Evolutionary conservation across 257 asterid species (phyloP).

Genomic region (Verbascum thapsus): DNA sequence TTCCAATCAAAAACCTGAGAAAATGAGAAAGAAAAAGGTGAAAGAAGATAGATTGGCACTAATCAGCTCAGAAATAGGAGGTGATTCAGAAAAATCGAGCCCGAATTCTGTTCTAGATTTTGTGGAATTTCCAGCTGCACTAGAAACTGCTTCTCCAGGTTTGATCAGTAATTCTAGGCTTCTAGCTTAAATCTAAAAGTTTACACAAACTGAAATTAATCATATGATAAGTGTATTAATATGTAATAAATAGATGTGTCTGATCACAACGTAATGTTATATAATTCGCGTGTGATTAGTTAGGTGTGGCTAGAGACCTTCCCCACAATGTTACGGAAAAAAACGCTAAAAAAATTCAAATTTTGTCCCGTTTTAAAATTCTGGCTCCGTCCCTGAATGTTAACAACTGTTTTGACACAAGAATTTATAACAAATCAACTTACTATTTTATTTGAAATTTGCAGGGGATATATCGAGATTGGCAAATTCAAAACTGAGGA

Average conservation of each 20-base stretch:
- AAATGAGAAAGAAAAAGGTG: constrained; percentile 23
- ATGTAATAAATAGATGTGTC: too few species aligned
- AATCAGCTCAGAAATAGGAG: constrained; percentile 35
- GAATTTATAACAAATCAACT: too few species aligned
- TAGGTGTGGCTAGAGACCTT: too few species aligned
- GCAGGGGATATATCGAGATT: constrained; percentile 50
- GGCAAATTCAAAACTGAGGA: constrained; percentile 50
- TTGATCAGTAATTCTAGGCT: constrained; percentile 4
- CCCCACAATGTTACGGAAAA: too few species aligned
- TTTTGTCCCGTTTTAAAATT: too few species aligned
- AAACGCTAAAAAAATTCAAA: too few species aligned
- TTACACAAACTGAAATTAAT: neutral
- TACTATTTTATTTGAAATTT: neutral
- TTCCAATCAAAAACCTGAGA: constrained; percentile 16
- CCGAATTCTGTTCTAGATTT: constrained; percentile 71
- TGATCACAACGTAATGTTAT: too few species aligned
- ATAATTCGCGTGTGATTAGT: too few species aligned
- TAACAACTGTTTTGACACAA: too few species aligned
- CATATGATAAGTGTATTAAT: too few species aligned
- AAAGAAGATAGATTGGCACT: constrained; percentile 26
- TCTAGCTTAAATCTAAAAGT: neutral
- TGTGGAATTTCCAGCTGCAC: constrained; percentile 44
- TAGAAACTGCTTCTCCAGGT: constrained; percentile 51
- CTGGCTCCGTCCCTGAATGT: too few species aligned
- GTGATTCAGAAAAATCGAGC: constrained; percentile 58